Conservation (phyloP, 176 grass and related monocot species). For the Otatea glauca region DNA sequence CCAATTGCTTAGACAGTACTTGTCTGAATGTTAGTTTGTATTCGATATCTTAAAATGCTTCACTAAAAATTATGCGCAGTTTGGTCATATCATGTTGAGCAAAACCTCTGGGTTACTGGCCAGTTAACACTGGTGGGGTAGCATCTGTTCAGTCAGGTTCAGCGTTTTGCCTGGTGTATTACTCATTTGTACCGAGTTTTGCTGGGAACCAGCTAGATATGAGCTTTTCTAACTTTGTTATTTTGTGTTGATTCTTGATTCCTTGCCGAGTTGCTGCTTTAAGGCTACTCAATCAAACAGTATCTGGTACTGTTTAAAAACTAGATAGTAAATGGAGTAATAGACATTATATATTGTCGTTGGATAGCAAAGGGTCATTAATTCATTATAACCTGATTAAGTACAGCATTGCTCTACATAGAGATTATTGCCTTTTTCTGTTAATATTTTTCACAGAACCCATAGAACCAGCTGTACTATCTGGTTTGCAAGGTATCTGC, state of each 20-base stretch:
- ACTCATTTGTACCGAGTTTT: constrained; percentile 9
- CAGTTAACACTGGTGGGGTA: not conserved
- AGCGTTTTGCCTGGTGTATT: not conserved
- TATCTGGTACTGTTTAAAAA: not conserved
- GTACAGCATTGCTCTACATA: not conserved
- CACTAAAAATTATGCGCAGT: not conserved
- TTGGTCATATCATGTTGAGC: not conserved
- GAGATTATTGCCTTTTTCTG: not conserved
- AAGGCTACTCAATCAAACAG: not conserved
- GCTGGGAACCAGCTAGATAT: not conserved
- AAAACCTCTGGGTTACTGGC: not conserved
- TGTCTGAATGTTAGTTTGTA: not conserved
- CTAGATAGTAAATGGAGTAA: not conserved
- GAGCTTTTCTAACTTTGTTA: not conserved
- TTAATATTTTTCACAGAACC: not conserved
- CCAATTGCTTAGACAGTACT: not conserved
- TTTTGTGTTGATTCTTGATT: constrained; percentile 13
- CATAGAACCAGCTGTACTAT: not conserved
- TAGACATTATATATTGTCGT: not conserved
- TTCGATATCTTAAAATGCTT: constrained; percentile 3
- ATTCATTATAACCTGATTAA: not conserved
- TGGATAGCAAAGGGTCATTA: not conserved
- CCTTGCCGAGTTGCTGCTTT: constrained; percentile 5
- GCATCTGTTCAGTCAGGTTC: not conserved
- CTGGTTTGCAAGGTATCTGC: constrained; percentile 11